phyloP scores from a whole-genome alignment of 2,329 filamentous ascomycete species.

The Elsinoe fawcettii region DNA sequence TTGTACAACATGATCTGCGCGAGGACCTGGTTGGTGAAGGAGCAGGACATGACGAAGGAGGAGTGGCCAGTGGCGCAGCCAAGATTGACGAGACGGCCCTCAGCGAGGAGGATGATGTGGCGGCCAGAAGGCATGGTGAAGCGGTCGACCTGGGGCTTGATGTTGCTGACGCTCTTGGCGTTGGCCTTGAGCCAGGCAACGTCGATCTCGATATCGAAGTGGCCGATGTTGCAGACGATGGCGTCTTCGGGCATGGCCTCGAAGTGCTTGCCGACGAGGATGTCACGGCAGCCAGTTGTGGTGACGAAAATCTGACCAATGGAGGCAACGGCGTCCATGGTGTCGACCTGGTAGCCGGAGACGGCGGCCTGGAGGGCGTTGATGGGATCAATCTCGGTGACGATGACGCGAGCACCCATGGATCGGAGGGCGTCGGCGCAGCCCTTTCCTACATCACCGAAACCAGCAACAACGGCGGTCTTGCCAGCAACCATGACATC shows the following conservation, averaged over 20 bases:
- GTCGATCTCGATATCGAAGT: conserved; percentile 99
- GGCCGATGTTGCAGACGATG: conserved; percentile 99
- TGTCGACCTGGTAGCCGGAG: conserved; percentile 91
- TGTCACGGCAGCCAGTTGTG: conserved; percentile 98
- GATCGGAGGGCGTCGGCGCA: conserved; percentile 91
- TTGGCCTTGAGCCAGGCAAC: conserved; percentile 99
- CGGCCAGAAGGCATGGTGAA: conserved; percentile 89
- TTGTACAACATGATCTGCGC: conserved; percentile 99
- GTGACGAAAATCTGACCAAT: conserved; percentile 97
- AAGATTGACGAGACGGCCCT: conserved; percentile 98
- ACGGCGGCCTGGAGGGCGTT: conserved; percentile 98
- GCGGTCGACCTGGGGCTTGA: conserved; percentile 99
- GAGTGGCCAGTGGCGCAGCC: conserved; percentile 99
- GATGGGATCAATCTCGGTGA: conserved; percentile 98
- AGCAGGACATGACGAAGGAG: conserved; percentile 99
- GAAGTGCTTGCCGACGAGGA: conserved; percentile 86
- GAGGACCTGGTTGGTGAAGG: conserved; percentile 99
- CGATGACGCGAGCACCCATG: conserved; percentile 94
- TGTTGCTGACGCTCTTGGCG: conserved; percentile 87
- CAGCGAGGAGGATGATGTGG: conserved; percentile 96
- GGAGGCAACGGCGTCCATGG: conserved; percentile 92
- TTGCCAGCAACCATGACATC: conserved; percentile 99
- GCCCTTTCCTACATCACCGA: conserved; percentile 98
- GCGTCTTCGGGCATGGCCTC: conserved; percentile 93
- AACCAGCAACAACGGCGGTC: conserved; percentile 94